Conservation (phyloP, 2,329 filamentous ascomycete genomes). For the Amauroascus niger region DNA sequence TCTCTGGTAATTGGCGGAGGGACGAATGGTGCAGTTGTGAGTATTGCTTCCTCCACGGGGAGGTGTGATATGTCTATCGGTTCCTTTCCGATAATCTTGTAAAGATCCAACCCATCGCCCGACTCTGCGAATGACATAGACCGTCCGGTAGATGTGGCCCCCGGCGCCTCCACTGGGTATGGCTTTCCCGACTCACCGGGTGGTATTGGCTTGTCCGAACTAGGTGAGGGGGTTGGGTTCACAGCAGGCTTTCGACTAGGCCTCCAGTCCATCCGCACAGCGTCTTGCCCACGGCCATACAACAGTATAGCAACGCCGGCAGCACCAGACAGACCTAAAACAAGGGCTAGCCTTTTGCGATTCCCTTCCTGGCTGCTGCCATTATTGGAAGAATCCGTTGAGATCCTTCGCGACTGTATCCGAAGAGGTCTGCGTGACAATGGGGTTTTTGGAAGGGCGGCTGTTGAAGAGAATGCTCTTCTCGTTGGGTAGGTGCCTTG, state of each 20-base stretch:
- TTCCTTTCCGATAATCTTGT: background rate
- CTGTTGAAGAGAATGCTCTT: background rate
- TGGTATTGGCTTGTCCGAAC: slow-evolving; percentile 1
- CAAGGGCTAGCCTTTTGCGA: slow-evolving; percentile 1
- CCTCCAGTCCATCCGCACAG: slow-evolving; percentile 7
- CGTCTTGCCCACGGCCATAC: background rate
- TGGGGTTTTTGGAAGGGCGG: background rate
- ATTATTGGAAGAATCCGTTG: slow-evolving; percentile 8
- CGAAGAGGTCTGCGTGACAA: background rate
- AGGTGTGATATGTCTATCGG: slow-evolving; percentile 18
- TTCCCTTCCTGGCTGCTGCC: background rate
- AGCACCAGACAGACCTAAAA: slow-evolving; percentile 1
- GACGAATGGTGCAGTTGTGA: slow-evolving; percentile 26
- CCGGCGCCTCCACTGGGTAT: background rate
- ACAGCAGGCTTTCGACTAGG: slow-evolving; percentile 2
- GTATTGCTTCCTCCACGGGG: slow-evolving; percentile 24
- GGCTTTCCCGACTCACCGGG: slow-evolving; percentile 6
- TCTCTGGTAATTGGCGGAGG: slow-evolving; percentile 27
- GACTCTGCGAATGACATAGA: slow-evolving; percentile 3
- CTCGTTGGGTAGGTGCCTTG: background rate
- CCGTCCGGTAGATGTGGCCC: slow-evolving; percentile 6
- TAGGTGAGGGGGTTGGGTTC: slow-evolving; percentile 6
- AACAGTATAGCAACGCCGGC: background rate
- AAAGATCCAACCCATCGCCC: background rate
- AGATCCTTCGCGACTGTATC: slow-evolving; percentile 2